Percentiles rank a stretch among this genome's conserved stretches.
phyloP scores from a whole-genome alignment of 208 protist genomes.

The Trichomonas gallinae region DNA sequence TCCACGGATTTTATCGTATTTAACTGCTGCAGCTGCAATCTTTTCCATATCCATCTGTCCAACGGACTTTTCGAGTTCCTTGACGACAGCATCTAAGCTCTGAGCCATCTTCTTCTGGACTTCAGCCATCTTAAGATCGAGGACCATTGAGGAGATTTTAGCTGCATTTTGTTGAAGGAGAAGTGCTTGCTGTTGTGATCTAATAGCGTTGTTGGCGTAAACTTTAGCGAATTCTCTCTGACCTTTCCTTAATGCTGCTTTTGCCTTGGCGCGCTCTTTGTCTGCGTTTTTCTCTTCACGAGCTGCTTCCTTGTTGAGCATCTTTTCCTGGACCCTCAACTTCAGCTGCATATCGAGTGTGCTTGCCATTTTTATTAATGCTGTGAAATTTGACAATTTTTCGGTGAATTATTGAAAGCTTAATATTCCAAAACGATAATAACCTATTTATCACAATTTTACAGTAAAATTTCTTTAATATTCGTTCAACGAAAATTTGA shows the following conservation, averaged over 20 bases:
- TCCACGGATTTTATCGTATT: constrained; percentile 18
- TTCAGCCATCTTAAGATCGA: neutral
- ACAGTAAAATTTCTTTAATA: no score
- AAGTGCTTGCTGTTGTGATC: neutral
- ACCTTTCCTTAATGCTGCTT: neutral
- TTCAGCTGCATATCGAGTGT: neutral
- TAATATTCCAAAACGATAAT: no score
- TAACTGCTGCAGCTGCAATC: neutral
- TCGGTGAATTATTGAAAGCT: no score
- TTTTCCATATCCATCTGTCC: neutral
- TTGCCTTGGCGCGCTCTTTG: neutral
- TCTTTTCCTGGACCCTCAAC: neutral
- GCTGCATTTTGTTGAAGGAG: neutral
- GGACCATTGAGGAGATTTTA: neutral
- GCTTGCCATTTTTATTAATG: neutral
- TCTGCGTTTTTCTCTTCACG: neutral
- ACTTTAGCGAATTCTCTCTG: neutral
- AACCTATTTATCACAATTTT: no score
- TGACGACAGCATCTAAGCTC: neutral
- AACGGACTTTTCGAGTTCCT: neutral
- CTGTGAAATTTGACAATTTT: no score
- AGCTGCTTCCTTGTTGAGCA: neutral
- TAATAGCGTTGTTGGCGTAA: neutral
- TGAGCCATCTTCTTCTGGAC: neutral
- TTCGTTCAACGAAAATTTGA: no score